Conservation (phyloP, 2,329 filamentous ascomycete genomes). For the Fusarium chlamydosporum region DNA sequence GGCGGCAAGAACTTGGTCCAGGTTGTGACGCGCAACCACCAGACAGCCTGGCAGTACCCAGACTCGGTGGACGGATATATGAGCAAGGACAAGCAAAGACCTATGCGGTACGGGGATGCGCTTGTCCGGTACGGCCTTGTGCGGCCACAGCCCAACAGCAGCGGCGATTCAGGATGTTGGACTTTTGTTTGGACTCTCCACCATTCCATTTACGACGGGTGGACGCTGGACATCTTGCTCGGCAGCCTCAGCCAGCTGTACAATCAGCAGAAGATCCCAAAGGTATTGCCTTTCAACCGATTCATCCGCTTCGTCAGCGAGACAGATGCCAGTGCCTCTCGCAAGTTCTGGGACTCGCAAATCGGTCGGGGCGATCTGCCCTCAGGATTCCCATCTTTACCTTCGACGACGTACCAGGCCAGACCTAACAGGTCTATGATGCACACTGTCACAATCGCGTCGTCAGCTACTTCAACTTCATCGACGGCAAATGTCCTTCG, state of each 20-base stretch:
- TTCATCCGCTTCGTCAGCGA: conserved; percentile 19
- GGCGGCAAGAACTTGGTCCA: conserved; percentile 13
- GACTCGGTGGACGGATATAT: conserved; percentile 16
- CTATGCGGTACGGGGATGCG: conserved; percentile 16
- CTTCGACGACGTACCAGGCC: conserved; percentile 15
- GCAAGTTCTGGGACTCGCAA: conserved; percentile 18
- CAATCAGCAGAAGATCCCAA: conserved; percentile 19
- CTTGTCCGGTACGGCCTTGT: conserved; percentile 16
- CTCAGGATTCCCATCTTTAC: conserved; percentile 20
- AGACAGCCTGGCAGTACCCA: conserved; percentile 16
- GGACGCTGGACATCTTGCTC: conserved; percentile 19
- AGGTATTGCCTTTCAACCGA: conserved; percentile 15
- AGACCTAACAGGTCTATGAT: conserved; percentile 17
- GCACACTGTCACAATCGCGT: conserved; percentile 10
- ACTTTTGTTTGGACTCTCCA: conserved; percentile 18
- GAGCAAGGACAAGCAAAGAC: conserved; percentile 17
- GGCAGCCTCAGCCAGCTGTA: conserved; percentile 17
- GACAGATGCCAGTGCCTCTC: conserved; percentile 19
- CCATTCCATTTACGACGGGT: conserved; percentile 17
- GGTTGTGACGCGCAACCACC: conserved; percentile 15
- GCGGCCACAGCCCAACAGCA: conserved; percentile 10
- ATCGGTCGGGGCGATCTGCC: conserved; percentile 15
- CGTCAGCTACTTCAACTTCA: conserved; percentile 17
- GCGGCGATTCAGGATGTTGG: conserved; percentile 16
- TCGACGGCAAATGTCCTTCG: conserved; percentile 19